Conservation (phyloP, 2,329 filamentous ascomycete genomes). For the Diaporthe aspalathi region DNA sequence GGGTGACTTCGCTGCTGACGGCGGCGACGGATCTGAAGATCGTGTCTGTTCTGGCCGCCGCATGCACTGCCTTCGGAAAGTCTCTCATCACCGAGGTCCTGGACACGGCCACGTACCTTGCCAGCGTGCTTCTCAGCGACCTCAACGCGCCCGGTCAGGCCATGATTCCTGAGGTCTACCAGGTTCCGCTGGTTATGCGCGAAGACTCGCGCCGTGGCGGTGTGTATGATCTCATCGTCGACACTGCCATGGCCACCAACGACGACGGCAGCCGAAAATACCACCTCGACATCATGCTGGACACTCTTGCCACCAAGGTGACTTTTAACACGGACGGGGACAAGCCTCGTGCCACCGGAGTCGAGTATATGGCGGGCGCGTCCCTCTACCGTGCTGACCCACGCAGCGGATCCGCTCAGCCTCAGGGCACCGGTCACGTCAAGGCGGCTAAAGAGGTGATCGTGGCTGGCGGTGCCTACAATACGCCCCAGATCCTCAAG, state of each 20-base stretch:
- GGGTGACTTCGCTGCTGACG: constrained; percentile 61
- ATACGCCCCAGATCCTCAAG: constrained; percentile 34
- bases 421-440: constrained; percentile 13
- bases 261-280: constrained; percentile 43
- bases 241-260: constrained; percentile 53
- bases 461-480: constrained; percentile 26
- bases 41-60: constrained; percentile 61
- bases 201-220: constrained; percentile 53
- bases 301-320: constrained; percentile 43
- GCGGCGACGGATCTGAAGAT: constrained; percentile 64
- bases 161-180: constrained; percentile 60
- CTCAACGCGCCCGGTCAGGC: constrained; percentile 53
- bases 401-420: constrained; percentile 2
- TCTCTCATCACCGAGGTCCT: constrained; percentile 30
- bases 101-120: constrained; percentile 33
- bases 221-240: constrained; percentile 47
- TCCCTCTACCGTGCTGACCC: constrained; percentile 42
- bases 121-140: constrained; percentile 34
- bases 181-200: constrained; percentile 60
- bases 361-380: constrained; percentile 41
- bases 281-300: constrained; percentile 56
- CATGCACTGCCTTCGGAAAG: constrained; percentile 47
- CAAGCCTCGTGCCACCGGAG: constrained; percentile 40
- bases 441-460: constrained; percentile 32
- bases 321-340: constrained; percentile 37